Base-by-base conservation (phyloP, 345 rosid genomes). In the Rhizophora mangle region DNA sequence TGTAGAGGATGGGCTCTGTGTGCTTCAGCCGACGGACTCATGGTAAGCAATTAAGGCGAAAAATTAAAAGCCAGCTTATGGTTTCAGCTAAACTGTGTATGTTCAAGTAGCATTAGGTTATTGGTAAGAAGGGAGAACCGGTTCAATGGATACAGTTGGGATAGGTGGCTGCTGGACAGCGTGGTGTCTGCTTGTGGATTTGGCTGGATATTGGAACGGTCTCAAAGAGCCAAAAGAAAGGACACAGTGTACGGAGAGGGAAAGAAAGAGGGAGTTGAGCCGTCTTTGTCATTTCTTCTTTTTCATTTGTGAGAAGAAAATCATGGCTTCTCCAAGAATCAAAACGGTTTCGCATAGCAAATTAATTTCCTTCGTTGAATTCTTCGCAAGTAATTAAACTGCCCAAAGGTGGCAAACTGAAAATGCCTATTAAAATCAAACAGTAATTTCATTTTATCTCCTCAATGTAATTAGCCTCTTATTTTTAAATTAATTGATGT, bases 1-100 rank as follows among this genome's bases (percentile, higher is more conserved):
- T 76, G 37, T 82, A 70, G 84, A 60, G 88, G 89, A 70, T 79
- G 76, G 55, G 85, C 86, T 63, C 69, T 72, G 62, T 72, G 84
- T 53, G 72, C 92, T 65, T 85, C 79, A 30, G 90, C 79, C 71
- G 87, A 75, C 72, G 78, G 71, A 67, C 55, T 69, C 80, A 72
- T 80, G 9, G 9, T 46, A 49, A 8, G n/a, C 10, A 24, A 19
- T 22, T 34, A 56, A 53, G 62, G 43, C 16, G 9, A 6, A 58
- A 27, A 64, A 64, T 22, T 6, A 30, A 24, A 16, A 47, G 26
- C 29, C 22, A 26, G 24, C 29, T 29, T 13, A 37, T 24, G n/a
- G 20, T 19, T 31, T 26, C 7, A 43, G 60, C 13, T 3, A 30
- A 54, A 51, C 39, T 52, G 62, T 26, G n/a, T 30, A 20, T 55